phyloP scores from a whole-genome alignment of 148 eudicot species.

The Heliosperma pusillum region DNA sequence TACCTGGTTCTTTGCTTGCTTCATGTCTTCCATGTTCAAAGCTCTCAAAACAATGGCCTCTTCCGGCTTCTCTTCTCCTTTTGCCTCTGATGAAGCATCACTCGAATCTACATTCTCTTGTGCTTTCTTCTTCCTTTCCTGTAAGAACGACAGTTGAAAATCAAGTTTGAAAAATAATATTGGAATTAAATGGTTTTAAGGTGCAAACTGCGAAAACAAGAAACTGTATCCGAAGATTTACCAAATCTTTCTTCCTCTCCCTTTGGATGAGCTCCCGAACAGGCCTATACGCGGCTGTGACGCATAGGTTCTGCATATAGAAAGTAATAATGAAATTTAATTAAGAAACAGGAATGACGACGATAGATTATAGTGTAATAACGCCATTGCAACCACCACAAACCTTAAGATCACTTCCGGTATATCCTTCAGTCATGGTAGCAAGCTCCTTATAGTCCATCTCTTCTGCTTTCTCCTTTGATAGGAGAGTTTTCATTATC shows the following conservation, averaged over 20 bases:
- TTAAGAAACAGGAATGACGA: neutral
- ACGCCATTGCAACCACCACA: slow-evolving; percentile 10
- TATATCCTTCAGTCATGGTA: slow-evolving; percentile 86
- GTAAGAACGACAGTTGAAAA: slow-evolving; percentile 10
- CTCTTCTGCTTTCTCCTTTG: slow-evolving; percentile 67
- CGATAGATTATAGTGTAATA: neutral
- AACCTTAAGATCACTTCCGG: slow-evolving; percentile 96
- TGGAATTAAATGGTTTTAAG: neutral
- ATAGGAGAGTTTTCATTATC: slow-evolving; percentile 73
- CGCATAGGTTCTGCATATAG: slow-evolving; percentile 64
- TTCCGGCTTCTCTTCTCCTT: slow-evolving; percentile 50
- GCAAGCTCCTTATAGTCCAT: slow-evolving; percentile 84
- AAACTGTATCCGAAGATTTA: slow-evolving; percentile 18
- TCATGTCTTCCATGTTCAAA: slow-evolving; percentile 89
- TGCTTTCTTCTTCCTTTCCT: slow-evolving; percentile 61
- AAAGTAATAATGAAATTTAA: slow-evolving; percentile 12
- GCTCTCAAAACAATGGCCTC: slow-evolving; percentile 62
- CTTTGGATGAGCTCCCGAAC: slow-evolving; percentile 86
- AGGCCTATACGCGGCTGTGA: slow-evolving; percentile 89
- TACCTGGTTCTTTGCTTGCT: slow-evolving; percentile 90
- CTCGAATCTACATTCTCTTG: slow-evolving; percentile 45
- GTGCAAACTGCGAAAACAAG: neutral
- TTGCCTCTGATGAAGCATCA: slow-evolving; percentile 35
- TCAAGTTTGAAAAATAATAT: neutral
- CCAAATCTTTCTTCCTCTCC: slow-evolving; percentile 75